Conservation (phyloP, 495 filamentous ascomycete genomes). For the Xylaria venustula region DNA sequence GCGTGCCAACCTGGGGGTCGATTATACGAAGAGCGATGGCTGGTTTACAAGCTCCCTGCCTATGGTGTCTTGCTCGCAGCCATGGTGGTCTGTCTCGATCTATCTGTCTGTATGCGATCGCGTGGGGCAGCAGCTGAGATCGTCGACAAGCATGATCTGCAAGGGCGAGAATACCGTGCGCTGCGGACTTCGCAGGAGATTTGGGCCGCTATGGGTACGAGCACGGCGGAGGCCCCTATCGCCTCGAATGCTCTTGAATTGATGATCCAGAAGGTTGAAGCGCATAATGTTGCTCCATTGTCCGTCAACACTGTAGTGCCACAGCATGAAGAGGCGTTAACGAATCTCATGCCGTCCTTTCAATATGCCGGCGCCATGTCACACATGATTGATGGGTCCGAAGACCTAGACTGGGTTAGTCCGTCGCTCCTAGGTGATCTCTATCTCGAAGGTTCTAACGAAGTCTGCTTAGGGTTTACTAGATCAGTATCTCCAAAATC, state of each 20-base stretch:
- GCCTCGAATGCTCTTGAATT: slow-evolving; percentile 20
- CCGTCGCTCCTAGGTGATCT: neutral
- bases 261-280: slow-evolving; percentile 27
- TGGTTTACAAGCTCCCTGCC: slow-evolving; percentile 42
- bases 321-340: neutral
- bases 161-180: neutral
- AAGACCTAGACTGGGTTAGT: slow-evolving; percentile 21
- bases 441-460: neutral
- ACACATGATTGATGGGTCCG: slow-evolving; percentile 33
- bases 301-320: neutral
- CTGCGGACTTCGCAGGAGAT: neutral
- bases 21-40: slow-evolving; percentile 46
- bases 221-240: slow-evolving; percentile 14
- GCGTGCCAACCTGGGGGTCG: slow-evolving; percentile 39
- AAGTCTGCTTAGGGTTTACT: neutral
- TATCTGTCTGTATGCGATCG: slow-evolving; percentile 21
- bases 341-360: slow-evolving; percentile 6
- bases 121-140: neutral
- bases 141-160: neutral
- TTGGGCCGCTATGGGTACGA: neutral
- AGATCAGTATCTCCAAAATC: slow-evolving; percentile 1
- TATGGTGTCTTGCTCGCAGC: slow-evolving; percentile 52
- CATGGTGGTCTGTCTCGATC: slow-evolving; percentile 53
- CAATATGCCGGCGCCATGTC: slow-evolving; percentile 29
- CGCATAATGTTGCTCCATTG: neutral